Evolutionary conservation across 148 eudicot species (phyloP).

Genomic region (Euryodendron excelsum): DNA sequence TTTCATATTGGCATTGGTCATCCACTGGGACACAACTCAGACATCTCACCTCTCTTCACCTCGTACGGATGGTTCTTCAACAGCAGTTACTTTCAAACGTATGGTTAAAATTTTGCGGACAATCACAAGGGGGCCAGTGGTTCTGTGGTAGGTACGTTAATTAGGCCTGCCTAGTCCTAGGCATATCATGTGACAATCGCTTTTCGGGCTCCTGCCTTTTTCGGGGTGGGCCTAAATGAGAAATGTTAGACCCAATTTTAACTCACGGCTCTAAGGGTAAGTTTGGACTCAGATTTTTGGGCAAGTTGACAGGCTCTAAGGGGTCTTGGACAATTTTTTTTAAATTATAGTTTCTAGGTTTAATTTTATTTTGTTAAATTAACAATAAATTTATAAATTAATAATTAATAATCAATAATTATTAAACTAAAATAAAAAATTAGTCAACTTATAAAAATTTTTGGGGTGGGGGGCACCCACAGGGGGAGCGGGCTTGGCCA

Average conservation of each 20-base stretch:
- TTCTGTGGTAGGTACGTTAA: not conserved
- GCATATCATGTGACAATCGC: not conserved
- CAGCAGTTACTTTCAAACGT: not conserved
- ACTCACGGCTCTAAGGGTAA: too few relatives aligned
- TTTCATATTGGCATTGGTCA: too few relatives aligned
- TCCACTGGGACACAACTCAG: not conserved
- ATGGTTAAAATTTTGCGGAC: not conserved
- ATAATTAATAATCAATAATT: too few relatives aligned
- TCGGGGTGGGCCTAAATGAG: not conserved
- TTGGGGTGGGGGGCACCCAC: too few relatives aligned
- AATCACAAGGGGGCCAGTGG: not conserved
- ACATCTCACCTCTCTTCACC: not conserved
- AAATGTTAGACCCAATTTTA: not conserved
- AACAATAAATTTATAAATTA: too few relatives aligned
- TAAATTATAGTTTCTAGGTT: not conserved
- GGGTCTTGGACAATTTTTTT: not conserved
- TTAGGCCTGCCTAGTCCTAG: not conserved
- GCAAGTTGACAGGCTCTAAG: not conserved
- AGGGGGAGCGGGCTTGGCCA: too few relatives aligned
- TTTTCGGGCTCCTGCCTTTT: not conserved
- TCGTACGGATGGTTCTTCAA: not conserved
- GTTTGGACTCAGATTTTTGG: not conserved
- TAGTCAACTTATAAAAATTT: too few relatives aligned
- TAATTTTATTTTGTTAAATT: too few relatives aligned
- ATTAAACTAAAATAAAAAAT: too few relatives aligned